Evolutionary conservation across 2,329 filamentous ascomycete species (phyloP), one percentile per base, ranked within the genome.

Genomic region (Chalara sp.): DNA sequence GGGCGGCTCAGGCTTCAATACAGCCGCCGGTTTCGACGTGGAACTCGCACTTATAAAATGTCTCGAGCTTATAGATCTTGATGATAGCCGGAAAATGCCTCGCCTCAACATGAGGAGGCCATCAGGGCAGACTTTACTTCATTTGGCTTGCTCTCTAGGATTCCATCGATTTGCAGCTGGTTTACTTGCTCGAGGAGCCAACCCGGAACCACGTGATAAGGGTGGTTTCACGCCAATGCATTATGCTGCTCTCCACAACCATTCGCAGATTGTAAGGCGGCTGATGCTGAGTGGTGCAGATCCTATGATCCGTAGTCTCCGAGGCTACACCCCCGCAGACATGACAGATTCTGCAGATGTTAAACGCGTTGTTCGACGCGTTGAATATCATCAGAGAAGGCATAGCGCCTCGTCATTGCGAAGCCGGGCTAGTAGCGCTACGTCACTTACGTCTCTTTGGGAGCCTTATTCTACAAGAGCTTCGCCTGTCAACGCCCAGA

Each of bases 151-250:
- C 58, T 86, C 86, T 6, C 71, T 91, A 10, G 88, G 88, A 5
- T 78, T 89, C 58, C 79, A 84, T 56, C 80, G 86, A 44, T 85
- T 95, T 56, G 87, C 87, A 46, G 86, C 86, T 10, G 87, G 84
- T 32, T 75, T 95, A 30, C 72, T 95, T 21, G 86, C 84, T 7
- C 79, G 87, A 56, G 87, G 88, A n/a, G 88, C 87, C 21, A 85
- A 86, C 61, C 81, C 85, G 1, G 83, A 92, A 61, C 72, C 83
- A 37, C 79, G 82, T 50, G 89, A 95, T 64, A 85, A 83, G 55
- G 85, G 86, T 46, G 89, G 89, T 28, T 92, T 89, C 67, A 89
- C 87, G 5, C 83, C 89, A 11, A 77, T 95, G 71, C 88, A 95
- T 66, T 79, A 92, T 63, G 89, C 89, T 21, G 83, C 86, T 30